Percentiles rank a stretch among this genome's conserved stretches.
These are phyloP conservation scores for Chimonanthus praecox DNA, from an alignment of 164 flowering plant genomes.

Conservation along the genomic window DNA sequence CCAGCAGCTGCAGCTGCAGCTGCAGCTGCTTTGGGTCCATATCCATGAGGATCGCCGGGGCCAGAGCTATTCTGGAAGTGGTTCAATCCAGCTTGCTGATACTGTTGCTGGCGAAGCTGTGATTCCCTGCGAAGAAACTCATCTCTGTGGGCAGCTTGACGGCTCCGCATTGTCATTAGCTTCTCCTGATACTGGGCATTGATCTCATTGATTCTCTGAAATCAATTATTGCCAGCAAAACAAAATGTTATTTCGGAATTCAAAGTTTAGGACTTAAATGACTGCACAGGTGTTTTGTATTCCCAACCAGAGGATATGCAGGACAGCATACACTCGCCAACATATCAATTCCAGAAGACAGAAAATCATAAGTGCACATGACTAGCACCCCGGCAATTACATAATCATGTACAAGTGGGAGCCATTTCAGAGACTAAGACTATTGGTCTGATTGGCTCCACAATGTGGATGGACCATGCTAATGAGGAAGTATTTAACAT, in stretches of 20 bases:
- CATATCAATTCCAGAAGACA: too few relatives aligned
- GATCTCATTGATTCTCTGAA: constrained; percentile 47
- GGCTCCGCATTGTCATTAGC: constrained; percentile 36
- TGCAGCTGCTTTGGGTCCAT: constrained; percentile 26
- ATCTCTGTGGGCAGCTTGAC: constrained; percentile 48
- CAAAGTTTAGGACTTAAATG: not conserved
- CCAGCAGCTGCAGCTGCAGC: constrained; percentile 2
- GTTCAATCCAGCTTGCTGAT: constrained; percentile 37
- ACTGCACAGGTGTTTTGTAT: not conserved
- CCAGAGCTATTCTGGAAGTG: constrained; percentile 27
- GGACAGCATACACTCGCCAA: not conserved
- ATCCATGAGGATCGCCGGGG: constrained; percentile 34
- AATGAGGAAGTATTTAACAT: too few relatives aligned
- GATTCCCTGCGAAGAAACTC: constrained; percentile 56
- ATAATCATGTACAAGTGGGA: too few relatives aligned
- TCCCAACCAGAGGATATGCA: not conserved
- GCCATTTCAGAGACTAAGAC: not conserved
- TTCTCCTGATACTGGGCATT: constrained; percentile 45
- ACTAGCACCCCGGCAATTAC: not conserved
- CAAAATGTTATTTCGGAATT: not conserved
- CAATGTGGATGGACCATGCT: not conserved
- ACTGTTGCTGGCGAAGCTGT: constrained; percentile 32
- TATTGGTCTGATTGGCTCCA: not conserved
- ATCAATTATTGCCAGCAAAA: not conserved
- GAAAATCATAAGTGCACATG: not conserved